These are phyloP conservation scores for Leptomonas seymouri DNA, from an alignment of 208 protist genomes.

Conservation along the genomic window DNA sequence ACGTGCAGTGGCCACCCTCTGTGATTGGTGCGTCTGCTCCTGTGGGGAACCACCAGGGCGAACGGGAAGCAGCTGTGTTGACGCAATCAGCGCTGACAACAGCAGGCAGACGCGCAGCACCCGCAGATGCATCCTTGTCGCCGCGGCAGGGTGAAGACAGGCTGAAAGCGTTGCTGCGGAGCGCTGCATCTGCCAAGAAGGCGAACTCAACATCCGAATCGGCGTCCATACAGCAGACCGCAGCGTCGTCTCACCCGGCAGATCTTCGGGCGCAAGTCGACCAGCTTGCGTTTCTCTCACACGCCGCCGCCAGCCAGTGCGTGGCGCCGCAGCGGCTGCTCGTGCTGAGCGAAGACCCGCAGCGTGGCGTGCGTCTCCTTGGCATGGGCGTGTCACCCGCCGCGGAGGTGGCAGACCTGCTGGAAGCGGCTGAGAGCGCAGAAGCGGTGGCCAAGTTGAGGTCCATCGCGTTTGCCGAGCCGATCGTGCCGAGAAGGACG, in stretches of 20 bases:
- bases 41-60: not conserved
- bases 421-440: conserved; percentile 22
- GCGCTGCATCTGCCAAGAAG: not conserved
- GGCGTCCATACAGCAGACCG: too few relatives aligned
- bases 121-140: not conserved
- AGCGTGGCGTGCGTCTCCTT: conserved; percentile 49
- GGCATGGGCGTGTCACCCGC: conserved; percentile 40
- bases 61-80: too few relatives aligned
- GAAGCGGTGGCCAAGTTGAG: conserved; percentile 25
- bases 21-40: not conserved
- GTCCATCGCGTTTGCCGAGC: conserved; percentile 9
- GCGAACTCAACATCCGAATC: too few relatives aligned
- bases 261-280: conserved; percentile 20
- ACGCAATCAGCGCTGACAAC: too few relatives aligned
- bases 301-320: conserved; percentile 64
- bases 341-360: conserved; percentile 60
- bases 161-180: conserved; percentile 18
- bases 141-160: not conserved
- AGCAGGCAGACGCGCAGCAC: too few relatives aligned
- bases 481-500: not conserved
- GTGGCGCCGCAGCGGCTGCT: conserved; percentile 65
- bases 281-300: conserved; percentile 66
- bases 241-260: not conserved
- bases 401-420: conserved; percentile 42
- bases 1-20: conserved; percentile 36